A percentile compares a stretch with the other conserved stretches of the same genome.
These are phyloP conservation scores for Penicillium crystallinum DNA, from an alignment of 495 filamentous ascomycete genomes.

Conservation along the genomic window DNA sequence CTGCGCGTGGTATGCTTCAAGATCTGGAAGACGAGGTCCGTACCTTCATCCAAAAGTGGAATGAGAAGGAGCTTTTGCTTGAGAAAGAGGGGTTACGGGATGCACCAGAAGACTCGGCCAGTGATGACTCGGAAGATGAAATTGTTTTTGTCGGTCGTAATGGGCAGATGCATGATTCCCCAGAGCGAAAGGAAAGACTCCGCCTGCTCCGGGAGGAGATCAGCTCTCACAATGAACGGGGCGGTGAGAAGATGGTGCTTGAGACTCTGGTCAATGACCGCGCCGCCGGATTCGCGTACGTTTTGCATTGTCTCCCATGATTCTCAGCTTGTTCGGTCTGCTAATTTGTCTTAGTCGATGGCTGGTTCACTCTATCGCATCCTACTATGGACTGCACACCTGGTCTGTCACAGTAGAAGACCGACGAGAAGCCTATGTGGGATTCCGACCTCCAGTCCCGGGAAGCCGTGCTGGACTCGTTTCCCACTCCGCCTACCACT, in stretches of 20 bases:
- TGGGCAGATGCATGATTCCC: conserved; percentile 64
- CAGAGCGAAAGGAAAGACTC: conserved; percentile 29
- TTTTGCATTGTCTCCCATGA: conserved; percentile 13
- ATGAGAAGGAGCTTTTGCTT: conserved; percentile 38
- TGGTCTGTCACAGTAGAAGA: conserved; percentile 74
- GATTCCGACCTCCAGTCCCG: conserved; percentile 47
- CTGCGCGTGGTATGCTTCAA: conserved; percentile 60
- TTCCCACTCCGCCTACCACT: conserved; percentile 22
- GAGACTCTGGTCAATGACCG: conserved; percentile 68
- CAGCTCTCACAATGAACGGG: conserved; percentile 40
- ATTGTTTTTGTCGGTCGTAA: conserved; percentile 87
- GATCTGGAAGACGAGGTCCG: conserved; percentile 61
- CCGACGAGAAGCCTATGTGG: conserved; percentile 85
- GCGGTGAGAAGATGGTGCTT: conserved; percentile 71
- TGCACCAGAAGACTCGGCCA: conserved; percentile 46
- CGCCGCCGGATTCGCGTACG: conserved; percentile 77
- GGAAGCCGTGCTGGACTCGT: conserved; percentile 26
- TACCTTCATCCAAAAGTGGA: conserved; percentile 56
- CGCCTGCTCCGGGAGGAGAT: conserved; percentile 36
- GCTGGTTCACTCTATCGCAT: conserved; percentile 87
- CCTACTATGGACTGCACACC: conserved; percentile 86
- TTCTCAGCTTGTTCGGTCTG: neutral
- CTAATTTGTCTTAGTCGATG: conserved; percentile 57
- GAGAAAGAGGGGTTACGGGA: conserved; percentile 45
- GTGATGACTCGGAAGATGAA: conserved; percentile 71